These are phyloP conservation scores for Geotrichum histeridarum DNA, from an alignment of 1,139 yeast species.

Conservation along the genomic window DNA sequence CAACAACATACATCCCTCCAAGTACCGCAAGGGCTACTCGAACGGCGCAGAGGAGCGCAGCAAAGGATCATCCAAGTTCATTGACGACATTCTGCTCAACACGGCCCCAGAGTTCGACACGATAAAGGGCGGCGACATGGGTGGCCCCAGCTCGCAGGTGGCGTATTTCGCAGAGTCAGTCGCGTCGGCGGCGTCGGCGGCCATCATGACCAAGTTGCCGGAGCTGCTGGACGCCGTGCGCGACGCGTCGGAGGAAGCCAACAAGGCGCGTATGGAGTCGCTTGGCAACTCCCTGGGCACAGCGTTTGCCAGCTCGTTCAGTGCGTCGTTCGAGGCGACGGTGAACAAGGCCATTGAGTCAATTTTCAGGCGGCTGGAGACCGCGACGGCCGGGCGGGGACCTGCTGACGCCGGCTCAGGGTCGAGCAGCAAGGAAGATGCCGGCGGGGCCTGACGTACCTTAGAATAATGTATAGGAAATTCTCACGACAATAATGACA, in stretches of 20 bases:
- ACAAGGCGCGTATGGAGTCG: slow-evolving; percentile 5
- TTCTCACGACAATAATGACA: too few relatives aligned
- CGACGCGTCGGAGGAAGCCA: not conserved
- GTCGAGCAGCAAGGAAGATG: not conserved
- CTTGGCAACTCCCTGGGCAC: slow-evolving; percentile 13
- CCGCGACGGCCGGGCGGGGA: not conserved
- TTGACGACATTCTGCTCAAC: slow-evolving; percentile 5
- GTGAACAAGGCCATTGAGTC: slow-evolving; percentile 11
- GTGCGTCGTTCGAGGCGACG: slow-evolving; percentile 11
- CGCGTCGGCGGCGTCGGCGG: slow-evolving; percentile 12
- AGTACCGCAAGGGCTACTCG: not conserved
- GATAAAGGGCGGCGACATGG: not conserved
- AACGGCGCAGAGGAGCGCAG: not conserved
- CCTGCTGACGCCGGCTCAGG: not conserved
- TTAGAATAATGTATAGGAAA: too few relatives aligned
- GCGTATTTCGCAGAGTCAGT: slow-evolving; percentile 9
- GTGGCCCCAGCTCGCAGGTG: not conserved
- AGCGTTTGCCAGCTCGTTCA: slow-evolving; percentile 13
- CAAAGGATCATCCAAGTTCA: not conserved
- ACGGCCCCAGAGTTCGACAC: not conserved
- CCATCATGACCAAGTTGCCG: slow-evolving; percentile 9
- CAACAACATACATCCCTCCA: not conserved
- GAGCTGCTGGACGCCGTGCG: slow-evolving; percentile 11
- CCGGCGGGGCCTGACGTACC: not conserved
- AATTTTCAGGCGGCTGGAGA: slow-evolving; percentile 2